phyloP scores from a whole-genome alignment of 1,284 basidiomycete species.

The Butyriboletus appendiculatus region DNA sequence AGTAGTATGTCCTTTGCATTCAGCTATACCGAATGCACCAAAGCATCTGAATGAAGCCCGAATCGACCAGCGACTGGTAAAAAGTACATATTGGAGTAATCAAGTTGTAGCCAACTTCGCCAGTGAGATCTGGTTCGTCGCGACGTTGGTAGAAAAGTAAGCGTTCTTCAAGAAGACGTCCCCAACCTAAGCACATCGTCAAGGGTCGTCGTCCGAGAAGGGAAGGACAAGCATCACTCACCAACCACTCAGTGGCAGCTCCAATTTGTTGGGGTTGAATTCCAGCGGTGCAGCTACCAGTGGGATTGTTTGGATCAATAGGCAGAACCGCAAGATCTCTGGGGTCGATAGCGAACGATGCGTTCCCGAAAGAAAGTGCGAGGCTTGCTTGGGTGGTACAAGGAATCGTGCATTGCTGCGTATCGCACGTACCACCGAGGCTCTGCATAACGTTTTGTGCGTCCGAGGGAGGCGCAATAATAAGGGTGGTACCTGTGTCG shows the following conservation, averaged over 20 bases:
- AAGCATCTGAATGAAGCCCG: background rate
- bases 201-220: conserved; percentile 1
- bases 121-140: conserved; percentile 68
- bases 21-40: background rate
- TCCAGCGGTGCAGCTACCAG: conserved; percentile 73
- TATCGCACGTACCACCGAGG: conserved; percentile 59
- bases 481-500: conserved; percentile 78
- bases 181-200: conserved; percentile 44
- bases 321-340: conserved; percentile 74
- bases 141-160: conserved; percentile 74
- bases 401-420: conserved; percentile 76
- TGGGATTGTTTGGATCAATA: conserved; percentile 57
- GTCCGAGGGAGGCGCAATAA: conserved; percentile 58
- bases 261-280: conserved; percentile 69
- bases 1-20: background rate
- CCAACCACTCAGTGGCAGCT: conserved; percentile 72
- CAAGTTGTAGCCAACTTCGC: conserved; percentile 46
- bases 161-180: conserved; percentile 80
- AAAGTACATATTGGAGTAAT: background rate
- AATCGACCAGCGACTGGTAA: conserved; percentile 5
- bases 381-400: conserved; percentile 70
- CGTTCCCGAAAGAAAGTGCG: conserved; percentile 68
- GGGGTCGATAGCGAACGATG: conserved; percentile 63
- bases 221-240: conserved; percentile 32
- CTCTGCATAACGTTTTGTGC: conserved; percentile 63